Conservation (phyloP, 495 filamentous ascomycete species). For the Articulospora tetracladia region DNA sequence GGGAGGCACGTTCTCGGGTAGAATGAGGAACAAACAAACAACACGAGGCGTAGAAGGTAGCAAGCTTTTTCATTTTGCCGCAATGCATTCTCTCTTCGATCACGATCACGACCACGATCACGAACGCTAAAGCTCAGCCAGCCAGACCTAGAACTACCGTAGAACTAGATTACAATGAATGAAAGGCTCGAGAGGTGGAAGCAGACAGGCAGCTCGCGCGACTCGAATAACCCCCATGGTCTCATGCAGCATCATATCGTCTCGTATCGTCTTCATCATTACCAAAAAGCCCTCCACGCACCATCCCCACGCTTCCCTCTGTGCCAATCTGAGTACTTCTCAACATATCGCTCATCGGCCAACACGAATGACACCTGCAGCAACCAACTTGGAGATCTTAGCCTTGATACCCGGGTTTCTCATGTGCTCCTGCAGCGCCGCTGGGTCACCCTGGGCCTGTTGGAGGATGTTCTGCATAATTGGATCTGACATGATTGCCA, state of each 20-base stretch:
- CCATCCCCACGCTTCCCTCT: background rate
- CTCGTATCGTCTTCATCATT: background rate
- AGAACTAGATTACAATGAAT: background rate
- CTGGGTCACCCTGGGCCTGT: conserved; percentile 91
- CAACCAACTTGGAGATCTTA: conserved; percentile 57
- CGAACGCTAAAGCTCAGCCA: background rate
- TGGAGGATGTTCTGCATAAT: conserved; percentile 97
- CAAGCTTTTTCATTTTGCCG: background rate
- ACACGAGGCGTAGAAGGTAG: background rate
- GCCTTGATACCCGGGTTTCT: conserved; percentile 77
- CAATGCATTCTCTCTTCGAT: background rate
- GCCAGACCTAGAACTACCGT: background rate
- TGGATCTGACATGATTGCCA: conserved; percentile 87
- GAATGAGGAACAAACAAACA: background rate
- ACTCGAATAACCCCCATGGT: background rate
- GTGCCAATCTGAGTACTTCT: background rate
- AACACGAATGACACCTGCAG: conserved; percentile 77
- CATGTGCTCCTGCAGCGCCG: conserved; percentile 93
- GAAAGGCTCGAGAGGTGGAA: background rate
- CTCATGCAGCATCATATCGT: background rate
- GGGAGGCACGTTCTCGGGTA: background rate
- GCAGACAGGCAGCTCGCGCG: background rate
- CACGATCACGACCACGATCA: background rate
- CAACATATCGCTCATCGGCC: conserved; percentile 39
- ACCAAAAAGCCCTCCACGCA: too few species aligned